Evolutionary conservation across 1,284 basidiomycete genomes (phyloP).

Genomic region (Tranzscheliella williamsii): DNA sequence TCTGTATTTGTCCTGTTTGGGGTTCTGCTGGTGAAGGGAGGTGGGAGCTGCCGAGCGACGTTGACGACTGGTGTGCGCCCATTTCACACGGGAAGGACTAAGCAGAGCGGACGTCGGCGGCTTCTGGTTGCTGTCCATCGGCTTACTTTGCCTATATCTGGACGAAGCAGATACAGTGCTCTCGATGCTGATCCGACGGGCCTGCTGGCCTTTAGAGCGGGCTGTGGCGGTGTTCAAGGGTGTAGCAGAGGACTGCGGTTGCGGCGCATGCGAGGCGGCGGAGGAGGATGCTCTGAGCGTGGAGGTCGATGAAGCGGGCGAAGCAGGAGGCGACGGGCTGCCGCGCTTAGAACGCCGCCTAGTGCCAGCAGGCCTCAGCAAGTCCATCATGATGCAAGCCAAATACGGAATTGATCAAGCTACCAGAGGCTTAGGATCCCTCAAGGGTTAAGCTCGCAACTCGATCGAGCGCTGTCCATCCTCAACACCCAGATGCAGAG

Average conservation of each 20-base stretch:
- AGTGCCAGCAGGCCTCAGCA: background rate
- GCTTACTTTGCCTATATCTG: constrained; percentile 2
- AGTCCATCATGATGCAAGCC: constrained; percentile 1
- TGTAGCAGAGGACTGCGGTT: no score
- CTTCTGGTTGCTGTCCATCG: no score
- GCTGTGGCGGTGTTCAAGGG: constrained; percentile 3
- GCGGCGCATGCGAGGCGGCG: constrained; percentile 1
- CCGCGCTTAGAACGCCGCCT: background rate
- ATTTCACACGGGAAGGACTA: no score
- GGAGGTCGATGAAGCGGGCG: constrained; percentile 37
- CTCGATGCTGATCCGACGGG: constrained; percentile 24
- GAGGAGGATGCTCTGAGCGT: constrained; percentile 26
- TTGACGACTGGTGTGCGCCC: no score
- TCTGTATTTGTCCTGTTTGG: background rate
- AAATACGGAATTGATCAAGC: no score
- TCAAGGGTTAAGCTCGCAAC: no score
- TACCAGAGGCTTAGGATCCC: no score
- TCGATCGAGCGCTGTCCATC: no score
- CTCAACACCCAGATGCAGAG: no score
- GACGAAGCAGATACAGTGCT: constrained; percentile 14
- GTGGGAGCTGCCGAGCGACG: background rate
- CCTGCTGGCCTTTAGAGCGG: constrained; percentile 33
- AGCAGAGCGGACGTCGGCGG: no score
- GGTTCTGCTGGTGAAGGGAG: background rate
- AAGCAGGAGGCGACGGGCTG: constrained; percentile 11